A percentile compares a stretch with the other conserved stretches of the same genome.
These are phyloP conservation scores for Lasiosphaeria ovina DNA, from an alignment of 495 filamentous ascomycete genomes.

Conservation along the genomic window DNA sequence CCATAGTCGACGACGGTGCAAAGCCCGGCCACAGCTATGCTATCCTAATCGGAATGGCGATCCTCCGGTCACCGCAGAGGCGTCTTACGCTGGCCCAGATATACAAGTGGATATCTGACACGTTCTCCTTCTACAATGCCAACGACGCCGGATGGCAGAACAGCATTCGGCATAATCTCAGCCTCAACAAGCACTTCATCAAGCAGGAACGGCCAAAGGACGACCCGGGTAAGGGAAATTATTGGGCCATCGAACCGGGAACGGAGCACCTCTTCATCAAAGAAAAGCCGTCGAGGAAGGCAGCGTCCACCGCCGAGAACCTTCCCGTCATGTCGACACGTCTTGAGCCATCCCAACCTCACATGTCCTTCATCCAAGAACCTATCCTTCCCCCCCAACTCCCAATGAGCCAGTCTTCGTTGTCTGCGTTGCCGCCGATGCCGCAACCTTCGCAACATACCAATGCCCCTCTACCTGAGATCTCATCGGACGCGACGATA, in stretches of 20 bases:
- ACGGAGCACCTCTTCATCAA: constrained; percentile 85
- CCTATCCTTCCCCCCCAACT: constrained; percentile 30
- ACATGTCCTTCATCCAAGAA: constrained; percentile 25
- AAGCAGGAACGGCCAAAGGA: constrained; percentile 96
- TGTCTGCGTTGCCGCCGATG: constrained; percentile 35
- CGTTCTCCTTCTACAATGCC: constrained; percentile 80
- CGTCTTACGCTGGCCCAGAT: constrained; percentile 93
- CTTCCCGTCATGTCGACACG: constrained; percentile 48
- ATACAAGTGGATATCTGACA: constrained; percentile 98
- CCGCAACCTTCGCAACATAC: constrained; percentile 31
- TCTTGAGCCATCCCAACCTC: constrained; percentile 38
- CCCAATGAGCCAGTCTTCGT: constrained; percentile 26
- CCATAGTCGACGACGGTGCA: constrained; percentile 77
- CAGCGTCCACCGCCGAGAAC: constrained; percentile 41
- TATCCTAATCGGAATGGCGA: constrained; percentile 94
- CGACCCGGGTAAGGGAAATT: constrained; percentile 97
- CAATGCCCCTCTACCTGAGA: constrained; percentile 44
- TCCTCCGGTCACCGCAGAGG: constrained; percentile 79
- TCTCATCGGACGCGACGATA: constrained; percentile 94
- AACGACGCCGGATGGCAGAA: constrained; percentile 94
- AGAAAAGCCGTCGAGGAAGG: constrained; percentile 65
- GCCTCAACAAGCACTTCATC: constrained; percentile 93
- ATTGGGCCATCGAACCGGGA: constrained; percentile 90
- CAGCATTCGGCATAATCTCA: constrained; percentile 98
- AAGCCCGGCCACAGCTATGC: constrained; percentile 95